Conservation (phyloP, 2,329 filamentous ascomycete species). For the Sporothrix protearum region DNA sequence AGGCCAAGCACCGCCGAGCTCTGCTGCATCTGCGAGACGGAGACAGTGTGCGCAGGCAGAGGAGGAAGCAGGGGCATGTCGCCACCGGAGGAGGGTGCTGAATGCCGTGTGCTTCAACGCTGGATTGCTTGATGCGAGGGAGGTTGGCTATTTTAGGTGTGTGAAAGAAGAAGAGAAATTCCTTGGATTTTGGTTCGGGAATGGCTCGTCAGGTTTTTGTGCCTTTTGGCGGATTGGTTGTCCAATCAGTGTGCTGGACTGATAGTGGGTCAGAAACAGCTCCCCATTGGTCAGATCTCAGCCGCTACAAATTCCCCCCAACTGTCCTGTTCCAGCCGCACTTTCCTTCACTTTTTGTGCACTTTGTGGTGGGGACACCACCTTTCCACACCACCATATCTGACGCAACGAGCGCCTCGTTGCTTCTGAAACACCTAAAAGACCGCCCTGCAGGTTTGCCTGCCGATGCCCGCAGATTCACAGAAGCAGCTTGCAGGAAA, state of each 20-base stretch:
- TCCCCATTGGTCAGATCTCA: constrained; percentile 1
- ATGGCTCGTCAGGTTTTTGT: neutral
- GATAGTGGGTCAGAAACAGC: neutral
- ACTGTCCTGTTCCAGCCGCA: neutral
- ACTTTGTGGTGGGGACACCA: neutral
- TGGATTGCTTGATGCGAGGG: neutral
- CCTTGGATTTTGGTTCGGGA: constrained; percentile 9
- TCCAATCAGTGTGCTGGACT: neutral
- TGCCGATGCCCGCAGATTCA: constrained; percentile 19
- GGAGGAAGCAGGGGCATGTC: constrained; percentile 20
- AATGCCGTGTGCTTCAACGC: neutral
- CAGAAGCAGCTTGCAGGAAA: neutral
- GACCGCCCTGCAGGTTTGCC: constrained; percentile 19
- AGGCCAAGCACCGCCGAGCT: neutral
- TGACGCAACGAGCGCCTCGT: constrained; percentile 13
- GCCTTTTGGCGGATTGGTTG: neutral
- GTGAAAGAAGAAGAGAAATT: neutral
- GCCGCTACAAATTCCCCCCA: neutral
- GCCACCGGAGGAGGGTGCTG: neutral
- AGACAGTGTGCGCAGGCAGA: constrained; percentile 3
- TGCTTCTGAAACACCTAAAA: constrained; percentile 23
- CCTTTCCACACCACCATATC: neutral
- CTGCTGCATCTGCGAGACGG: constrained; percentile 21
- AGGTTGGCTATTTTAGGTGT: neutral
- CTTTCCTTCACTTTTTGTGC: neutral